Evolutionary conservation across 1,284 basidiomycete genomes (phyloP), one percentile per base, ranked within the genome.

Genomic region (Grifola frondosa): DNA sequence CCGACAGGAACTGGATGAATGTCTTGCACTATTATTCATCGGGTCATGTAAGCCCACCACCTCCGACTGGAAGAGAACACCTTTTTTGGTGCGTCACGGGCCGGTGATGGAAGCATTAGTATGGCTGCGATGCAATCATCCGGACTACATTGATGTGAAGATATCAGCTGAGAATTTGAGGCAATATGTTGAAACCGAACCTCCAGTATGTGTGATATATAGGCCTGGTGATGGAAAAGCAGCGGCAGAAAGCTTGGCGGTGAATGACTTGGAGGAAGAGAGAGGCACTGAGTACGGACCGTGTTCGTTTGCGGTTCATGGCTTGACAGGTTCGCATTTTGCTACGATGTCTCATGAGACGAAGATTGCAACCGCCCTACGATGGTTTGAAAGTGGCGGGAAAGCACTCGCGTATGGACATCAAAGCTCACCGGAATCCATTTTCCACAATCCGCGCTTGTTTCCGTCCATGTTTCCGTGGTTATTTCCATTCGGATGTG

Each of bases 281-380:
- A 55, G 60, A 13, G 68, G 66, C 3, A 57, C 54, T 9, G 42
- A 48, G 2, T 25, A 42, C 15, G 69, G 68, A 9, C 19, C 39
- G 0, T 71, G 69, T 45, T 55, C 66, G 1, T 69, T 73, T 52
- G 50, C 59, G 24, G 60, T 71, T 0, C 62, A 68, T 50, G 62
- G 63, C 2, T 22, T 71, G 4, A 65, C 61, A 4, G 60, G 58
- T n/a, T 54, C 54, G 3, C 28, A 64, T 10, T 46, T 60, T 1
- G 41, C 28, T 9, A 20, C 5, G n/a, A 33, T 46, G 19, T 19
- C 34, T 34, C 21, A 41, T 20, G 34, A 46, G 21, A 15, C 40
- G 13, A 39, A 32, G 6, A 44, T 51, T 11, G 42, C 42, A 3
- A 40, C 46, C 17, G 56, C 60, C 1, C 6, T 60, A n/a, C 32